Base-by-base conservation (phyloP, 306 rosid genomes). In the Fragaria nilgerrensis region DNA sequence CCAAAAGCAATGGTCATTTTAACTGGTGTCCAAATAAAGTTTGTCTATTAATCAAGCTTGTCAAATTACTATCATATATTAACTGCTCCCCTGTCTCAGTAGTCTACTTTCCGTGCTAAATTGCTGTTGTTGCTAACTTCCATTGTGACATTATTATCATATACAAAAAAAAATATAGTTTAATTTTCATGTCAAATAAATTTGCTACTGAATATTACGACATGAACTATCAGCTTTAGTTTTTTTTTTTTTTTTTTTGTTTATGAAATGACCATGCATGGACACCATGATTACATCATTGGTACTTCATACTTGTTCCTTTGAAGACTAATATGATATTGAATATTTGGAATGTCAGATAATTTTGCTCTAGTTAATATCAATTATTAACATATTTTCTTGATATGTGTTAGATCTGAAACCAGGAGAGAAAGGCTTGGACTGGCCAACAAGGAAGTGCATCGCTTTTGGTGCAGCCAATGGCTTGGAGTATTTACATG, bases 401-500 rank as follows among this genome's bases (percentile, higher is more conserved):
- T 15, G 56, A 6, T 29, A 53, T 80, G 47, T 80, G 47, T 36
- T 43, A 88, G 91, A 88, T 77, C 79, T 83, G 66, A 88, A 85
- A 83, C 86, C 91, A 8, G 89, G 86, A 48, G 85, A 88, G 79
- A 82, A 83, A 84, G 87, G 84, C 52, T 80, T 88, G 85, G 92
- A 88, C 37, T 88, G 92, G 92, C 73, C 82, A 22, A 79, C 86
- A 27, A 84, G 92, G 80, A 85, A 79, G 47, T 85, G 68, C 9
- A 79, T 88, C 12, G 92, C 92, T 50, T 84, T 88, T 20, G 89
- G 92, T 66, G 79, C 89, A 68, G 88, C 92, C 8, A 84, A 75
- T 66, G 92, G 98, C 39, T 88, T 95, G 85, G 97, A 89, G 82
- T 95, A 95, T 74, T 85, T 95, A 20, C 98, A 95, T 23, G 98